Conservation (phyloP, 2,329 filamentous ascomycete species). For the Metarhizium rileyi region DNA sequence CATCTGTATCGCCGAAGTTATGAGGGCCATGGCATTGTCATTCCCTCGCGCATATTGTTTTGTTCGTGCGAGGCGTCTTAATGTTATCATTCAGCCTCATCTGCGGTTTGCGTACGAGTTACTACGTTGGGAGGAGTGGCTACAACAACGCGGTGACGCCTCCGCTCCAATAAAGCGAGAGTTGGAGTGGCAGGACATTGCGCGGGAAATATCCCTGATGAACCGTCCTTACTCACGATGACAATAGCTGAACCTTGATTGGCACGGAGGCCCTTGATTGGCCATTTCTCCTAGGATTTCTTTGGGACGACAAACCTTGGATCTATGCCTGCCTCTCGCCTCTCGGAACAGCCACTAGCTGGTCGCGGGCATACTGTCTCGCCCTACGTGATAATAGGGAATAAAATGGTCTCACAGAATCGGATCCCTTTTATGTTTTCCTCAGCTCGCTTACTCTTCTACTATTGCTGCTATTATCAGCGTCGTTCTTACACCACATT, state of each 20-base stretch:
- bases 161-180: conserved; percentile 52
- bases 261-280: neutral
- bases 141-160: conserved; percentile 44
- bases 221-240: conserved; percentile 83
- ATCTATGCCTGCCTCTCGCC: neutral
- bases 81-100: conserved; percentile 97
- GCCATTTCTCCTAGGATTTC: neutral
- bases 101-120: conserved; percentile 91
- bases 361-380: neutral
- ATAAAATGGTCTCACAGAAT: neutral
- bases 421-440: neutral
- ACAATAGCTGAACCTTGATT: conserved; percentile 5
- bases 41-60: conserved; percentile 94
- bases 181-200: conserved; percentile 82
- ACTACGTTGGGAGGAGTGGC: conserved; percentile 85
- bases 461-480: neutral
- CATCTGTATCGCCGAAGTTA: conserved; percentile 98
- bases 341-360: neutral
- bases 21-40: conserved; percentile 69
- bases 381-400: no score
- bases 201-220: conserved; percentile 88
- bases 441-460: neutral
- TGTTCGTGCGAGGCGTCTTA: conserved; percentile 81
- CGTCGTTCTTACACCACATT: neutral
- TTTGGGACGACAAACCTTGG: neutral